Conservation (phyloP, 1,284 basidiomycete genomes). For the Tilletiopsis washingtonensis region DNA sequence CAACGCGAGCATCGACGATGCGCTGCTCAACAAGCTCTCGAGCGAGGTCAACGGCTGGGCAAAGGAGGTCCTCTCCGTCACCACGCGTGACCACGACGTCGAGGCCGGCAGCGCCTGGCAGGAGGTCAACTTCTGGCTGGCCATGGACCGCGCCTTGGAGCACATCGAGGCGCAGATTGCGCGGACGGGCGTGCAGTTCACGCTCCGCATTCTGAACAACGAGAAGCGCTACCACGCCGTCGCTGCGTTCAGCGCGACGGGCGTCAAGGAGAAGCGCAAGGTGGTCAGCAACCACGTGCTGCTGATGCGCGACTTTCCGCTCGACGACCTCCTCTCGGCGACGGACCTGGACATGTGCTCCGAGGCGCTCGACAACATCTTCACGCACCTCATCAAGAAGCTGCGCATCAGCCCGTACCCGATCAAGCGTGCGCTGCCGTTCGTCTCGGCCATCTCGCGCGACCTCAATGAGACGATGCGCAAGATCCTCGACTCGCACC, state of each 20-base stretch:
- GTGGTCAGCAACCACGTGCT: slow-evolving; percentile 64
- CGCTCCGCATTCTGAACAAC: slow-evolving; percentile 88
- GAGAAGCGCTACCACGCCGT: slow-evolving; percentile 96
- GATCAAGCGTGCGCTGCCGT: slow-evolving; percentile 83
- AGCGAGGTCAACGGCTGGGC: slow-evolving; percentile 95
- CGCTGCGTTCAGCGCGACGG: slow-evolving; percentile 94
- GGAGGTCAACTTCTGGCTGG: slow-evolving; percentile 98
- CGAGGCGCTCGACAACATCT: slow-evolving; percentile 77
- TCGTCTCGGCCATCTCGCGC: slow-evolving; percentile 93
- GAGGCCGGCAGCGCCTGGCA: slow-evolving; percentile 90
- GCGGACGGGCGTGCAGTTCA: slow-evolving; percentile 81
- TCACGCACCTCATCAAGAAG: slow-evolving; percentile 90
- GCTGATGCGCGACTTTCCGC: slow-evolving; percentile 96
- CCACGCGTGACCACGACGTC: slow-evolving; percentile 84
- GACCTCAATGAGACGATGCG: slow-evolving; percentile 94
- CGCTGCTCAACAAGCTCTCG: slow-evolving; percentile 89
- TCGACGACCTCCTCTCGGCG: slow-evolving; percentile 90
- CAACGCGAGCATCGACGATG: slow-evolving; percentile 70
- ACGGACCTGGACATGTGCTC: slow-evolving; percentile 92
- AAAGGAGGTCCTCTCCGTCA: slow-evolving; percentile 93
- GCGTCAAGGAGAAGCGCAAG: slow-evolving; percentile 61
- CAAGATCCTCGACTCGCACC: slow-evolving; percentile 78
- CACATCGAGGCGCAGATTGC: slow-evolving; percentile 83
- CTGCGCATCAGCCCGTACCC: slow-evolving; percentile 75
- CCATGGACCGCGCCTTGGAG: slow-evolving; percentile 84